phyloP scores from a whole-genome alignment of 2,329 filamentous ascomycete species.

The Beauveria asiatica region DNA sequence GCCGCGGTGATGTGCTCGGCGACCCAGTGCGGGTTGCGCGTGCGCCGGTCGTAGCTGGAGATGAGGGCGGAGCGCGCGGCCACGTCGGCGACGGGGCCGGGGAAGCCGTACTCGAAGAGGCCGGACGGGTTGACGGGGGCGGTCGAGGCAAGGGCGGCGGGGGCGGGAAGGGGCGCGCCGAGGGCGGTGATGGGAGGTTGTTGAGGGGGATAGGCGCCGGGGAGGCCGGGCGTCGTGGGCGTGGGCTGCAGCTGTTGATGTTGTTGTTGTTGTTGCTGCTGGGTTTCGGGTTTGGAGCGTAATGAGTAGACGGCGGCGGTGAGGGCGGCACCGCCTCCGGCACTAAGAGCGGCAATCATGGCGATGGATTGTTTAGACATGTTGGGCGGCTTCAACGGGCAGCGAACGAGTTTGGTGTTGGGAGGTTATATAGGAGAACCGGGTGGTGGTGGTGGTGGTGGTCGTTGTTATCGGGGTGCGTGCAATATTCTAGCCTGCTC shows the following conservation, averaged over 20 bases:
- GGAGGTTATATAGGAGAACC: conserved; percentile 13
- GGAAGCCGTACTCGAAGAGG: conserved; percentile 82
- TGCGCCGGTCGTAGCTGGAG: conserved; percentile 83
- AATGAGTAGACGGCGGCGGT: conserved; percentile 61
- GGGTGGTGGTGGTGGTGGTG: too few relatives aligned
- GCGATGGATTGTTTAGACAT: conserved; percentile 77
- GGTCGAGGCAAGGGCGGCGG: conserved; percentile 22
- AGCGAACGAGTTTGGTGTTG: neutral
- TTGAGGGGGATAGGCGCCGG: conserved; percentile 21
- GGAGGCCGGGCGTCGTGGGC: conserved; percentile 20
- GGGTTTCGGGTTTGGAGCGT: conserved; percentile 37
- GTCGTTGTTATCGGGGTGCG: too few relatives aligned
- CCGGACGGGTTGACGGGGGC: conserved; percentile 62
- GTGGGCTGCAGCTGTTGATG: conserved; percentile 14
- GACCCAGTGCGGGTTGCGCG: conserved; percentile 89
- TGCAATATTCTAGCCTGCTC: neutral
- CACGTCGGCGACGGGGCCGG: conserved; percentile 79
- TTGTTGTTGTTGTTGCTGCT: conserved; percentile 10
- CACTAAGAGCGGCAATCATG: conserved; percentile 66
- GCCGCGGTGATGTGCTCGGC: conserved; percentile 91
- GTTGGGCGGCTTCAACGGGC: conserved; percentile 19
- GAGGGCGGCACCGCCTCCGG: conserved; percentile 65
- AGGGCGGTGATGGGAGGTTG: conserved; percentile 26
- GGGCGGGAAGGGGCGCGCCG: conserved; percentile 51
- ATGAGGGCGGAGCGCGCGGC: conserved; percentile 68